Evolutionary conservation across 441 rosid genomes (phyloP).

Genomic region (Manihot esculenta): DNA sequence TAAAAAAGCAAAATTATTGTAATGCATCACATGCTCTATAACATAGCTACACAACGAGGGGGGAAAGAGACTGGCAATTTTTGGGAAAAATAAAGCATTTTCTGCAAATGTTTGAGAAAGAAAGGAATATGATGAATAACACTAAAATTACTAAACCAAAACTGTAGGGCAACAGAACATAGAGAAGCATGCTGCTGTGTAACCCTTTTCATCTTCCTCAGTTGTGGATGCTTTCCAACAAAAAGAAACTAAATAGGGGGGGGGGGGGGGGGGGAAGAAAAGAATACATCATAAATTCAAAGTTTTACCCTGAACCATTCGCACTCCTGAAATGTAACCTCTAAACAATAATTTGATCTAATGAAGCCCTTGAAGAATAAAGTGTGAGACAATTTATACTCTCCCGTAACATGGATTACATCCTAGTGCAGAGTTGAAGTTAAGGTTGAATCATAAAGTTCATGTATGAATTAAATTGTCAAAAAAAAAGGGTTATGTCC

Average conservation of each 20-base stretch:
- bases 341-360: too few relatives aligned
- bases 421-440: neutral
- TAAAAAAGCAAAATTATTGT: neutral
- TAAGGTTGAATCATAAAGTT: neutral
- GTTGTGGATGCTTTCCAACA: neutral
- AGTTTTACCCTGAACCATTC: too few relatives aligned
- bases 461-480: neutral
- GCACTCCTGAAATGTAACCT: too few relatives aligned
- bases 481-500: neutral
- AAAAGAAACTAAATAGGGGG: too few relatives aligned
- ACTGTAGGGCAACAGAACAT: neutral
- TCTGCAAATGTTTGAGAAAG: neutral
- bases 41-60: neutral
- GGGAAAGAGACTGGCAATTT: neutral
- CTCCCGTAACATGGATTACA: neutral
- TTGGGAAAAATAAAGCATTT: neutral
- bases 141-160: neutral
- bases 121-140: neutral
- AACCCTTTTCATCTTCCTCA: neutral
- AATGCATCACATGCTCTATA: constrained; percentile 9
- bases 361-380: too few relatives aligned
- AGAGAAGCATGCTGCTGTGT: neutral
- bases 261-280: too few relatives aligned
- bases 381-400: too few relatives aligned
- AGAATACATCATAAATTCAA: too few relatives aligned